These are phyloP conservation scores for Monosiga brevicollis DNA, from an alignment of 78 protist species.

Conservation along the genomic window DNA sequence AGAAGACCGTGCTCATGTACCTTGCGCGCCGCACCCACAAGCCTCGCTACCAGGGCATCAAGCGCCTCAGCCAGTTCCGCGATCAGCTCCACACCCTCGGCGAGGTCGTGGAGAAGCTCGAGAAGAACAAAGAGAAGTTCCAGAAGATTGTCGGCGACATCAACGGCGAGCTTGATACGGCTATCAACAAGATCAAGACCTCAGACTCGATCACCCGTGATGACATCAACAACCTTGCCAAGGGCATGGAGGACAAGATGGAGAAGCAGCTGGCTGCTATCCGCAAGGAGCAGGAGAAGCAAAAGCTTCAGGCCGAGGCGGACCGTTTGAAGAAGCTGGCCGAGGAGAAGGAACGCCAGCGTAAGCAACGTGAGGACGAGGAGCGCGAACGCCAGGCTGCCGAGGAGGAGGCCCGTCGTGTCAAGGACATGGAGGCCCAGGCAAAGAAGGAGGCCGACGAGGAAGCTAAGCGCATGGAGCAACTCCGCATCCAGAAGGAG, in stretches of 20 bases:
- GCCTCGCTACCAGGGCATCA: not conserved
- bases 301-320: not conserved
- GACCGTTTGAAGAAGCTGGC: not conserved
- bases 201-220: not conserved
- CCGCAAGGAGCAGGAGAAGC: not conserved
- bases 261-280: not conserved
- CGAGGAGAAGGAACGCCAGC: conserved; percentile 6
- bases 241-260: not conserved
- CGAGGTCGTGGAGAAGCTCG: not conserved
- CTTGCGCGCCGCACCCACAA: not conserved
- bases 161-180: not conserved
- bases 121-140: not conserved
- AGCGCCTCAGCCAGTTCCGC: not conserved
- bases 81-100: not conserved
- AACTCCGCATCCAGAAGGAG: not conserved
- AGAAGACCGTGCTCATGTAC: not conserved
- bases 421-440: not conserved
- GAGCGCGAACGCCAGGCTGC: not conserved
- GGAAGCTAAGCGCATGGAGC: not conserved
- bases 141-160: not conserved
- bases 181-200: not conserved
- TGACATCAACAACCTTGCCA: not conserved
- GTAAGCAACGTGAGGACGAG: not conserved
- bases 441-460: not conserved
- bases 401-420: not conserved